Conservation (phyloP, 306 rosid species). For the Vicia villosa region DNA sequence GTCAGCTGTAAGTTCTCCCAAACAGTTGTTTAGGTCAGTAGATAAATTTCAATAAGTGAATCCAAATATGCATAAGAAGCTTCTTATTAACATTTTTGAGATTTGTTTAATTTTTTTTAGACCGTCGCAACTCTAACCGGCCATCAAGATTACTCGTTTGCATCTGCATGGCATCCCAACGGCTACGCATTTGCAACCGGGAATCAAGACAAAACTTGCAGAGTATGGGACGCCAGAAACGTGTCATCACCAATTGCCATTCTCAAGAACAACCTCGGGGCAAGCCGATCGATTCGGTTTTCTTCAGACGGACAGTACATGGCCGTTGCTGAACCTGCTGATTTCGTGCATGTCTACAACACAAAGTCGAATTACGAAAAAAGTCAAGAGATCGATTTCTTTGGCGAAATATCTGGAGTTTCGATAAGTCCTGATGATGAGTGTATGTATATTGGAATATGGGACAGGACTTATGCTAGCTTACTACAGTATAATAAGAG, state of each 20-base stretch:
- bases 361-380: slow-evolving; percentile 57
- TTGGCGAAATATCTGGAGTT: slow-evolving; percentile 87
- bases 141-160: slow-evolving; percentile 85
- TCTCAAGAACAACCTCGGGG: slow-evolving; percentile 77
- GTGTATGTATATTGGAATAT: slow-evolving; percentile 76
- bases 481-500: slow-evolving; percentile 77
- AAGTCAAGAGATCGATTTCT: slow-evolving; percentile 85
- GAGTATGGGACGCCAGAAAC: slow-evolving; percentile 76
- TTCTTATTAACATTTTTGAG: slow-evolving; percentile 37
- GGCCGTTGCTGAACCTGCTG: slow-evolving; percentile 87
- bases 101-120: slow-evolving; percentile 41
- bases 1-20: neutral
- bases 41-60: neutral
- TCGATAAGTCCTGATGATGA: slow-evolving; percentile 79
- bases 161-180: slow-evolving; percentile 89
- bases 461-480: slow-evolving; percentile 85
- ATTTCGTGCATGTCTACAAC: slow-evolving; percentile 78
- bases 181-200: slow-evolving; percentile 77
- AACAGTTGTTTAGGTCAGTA: neutral
- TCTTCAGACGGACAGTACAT: slow-evolving; percentile 76
- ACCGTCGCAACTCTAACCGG: slow-evolving; percentile 67
- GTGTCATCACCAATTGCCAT: slow-evolving; percentile 54
- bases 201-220: slow-evolving; percentile 87
- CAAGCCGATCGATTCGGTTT: slow-evolving; percentile 75
- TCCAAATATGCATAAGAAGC: too few species aligned